A percentile compares a stretch with the other conserved stretches of the same genome.
Evolutionary conservation across 2,329 filamentous ascomycete genomes (phyloP).

Genomic region (Lasiodiplodia hormozganensis): DNA sequence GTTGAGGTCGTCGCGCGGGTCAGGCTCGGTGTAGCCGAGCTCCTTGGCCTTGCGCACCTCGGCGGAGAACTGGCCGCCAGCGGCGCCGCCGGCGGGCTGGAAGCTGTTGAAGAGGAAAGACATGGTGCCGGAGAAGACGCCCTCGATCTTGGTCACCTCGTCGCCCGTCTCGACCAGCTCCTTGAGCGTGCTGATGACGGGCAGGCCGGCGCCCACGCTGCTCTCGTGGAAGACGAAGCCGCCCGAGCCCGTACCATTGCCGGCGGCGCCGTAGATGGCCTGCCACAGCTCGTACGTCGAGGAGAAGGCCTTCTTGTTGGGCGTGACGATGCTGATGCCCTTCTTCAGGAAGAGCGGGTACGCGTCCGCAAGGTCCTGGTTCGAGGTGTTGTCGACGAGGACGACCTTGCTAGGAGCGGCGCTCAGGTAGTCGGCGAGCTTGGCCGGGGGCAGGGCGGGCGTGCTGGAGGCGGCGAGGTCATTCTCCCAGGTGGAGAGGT

Average conservation of each 20-base stretch:
- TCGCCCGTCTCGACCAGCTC: conserved; percentile 96
- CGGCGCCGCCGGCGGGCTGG: conserved; percentile 76
- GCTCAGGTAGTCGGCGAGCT: conserved; percentile 79
- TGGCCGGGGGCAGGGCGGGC: conserved; percentile 69
- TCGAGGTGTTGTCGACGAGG: conserved; percentile 95
- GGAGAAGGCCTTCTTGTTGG: conserved; percentile 98
- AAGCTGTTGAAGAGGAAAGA: conserved; percentile 99
- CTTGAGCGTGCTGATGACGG: conserved; percentile 90
- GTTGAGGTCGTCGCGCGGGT: conserved; percentile 85
- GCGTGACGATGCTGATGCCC: conserved; percentile 90
- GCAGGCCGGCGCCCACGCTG: conserved; percentile 90
- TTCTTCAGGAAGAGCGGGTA: conserved; percentile 83
- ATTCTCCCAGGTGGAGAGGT: conserved; percentile 65
- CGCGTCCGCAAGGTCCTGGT: conserved; percentile 79
- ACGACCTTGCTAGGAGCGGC: conserved; percentile 79
- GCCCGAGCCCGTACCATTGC: conserved; percentile 60
- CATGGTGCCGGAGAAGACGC: conserved; percentile 97
- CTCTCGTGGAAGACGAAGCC: conserved; percentile 95
- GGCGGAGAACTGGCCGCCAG: conserved; percentile 80
- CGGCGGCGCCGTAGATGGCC: conserved; percentile 79
- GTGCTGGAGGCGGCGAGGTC: conserved; percentile 69
- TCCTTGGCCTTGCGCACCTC: conserved; percentile 93
- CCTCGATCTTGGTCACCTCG: conserved; percentile 88
- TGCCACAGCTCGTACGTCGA: conserved; percentile 82
- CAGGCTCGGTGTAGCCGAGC: conserved; percentile 89